Evolutionary conservation across 768 basidiomycete genomes (phyloP), one percentile per base, ranked within the genome.

Genomic region (Cystobasidium ongulense): DNA sequence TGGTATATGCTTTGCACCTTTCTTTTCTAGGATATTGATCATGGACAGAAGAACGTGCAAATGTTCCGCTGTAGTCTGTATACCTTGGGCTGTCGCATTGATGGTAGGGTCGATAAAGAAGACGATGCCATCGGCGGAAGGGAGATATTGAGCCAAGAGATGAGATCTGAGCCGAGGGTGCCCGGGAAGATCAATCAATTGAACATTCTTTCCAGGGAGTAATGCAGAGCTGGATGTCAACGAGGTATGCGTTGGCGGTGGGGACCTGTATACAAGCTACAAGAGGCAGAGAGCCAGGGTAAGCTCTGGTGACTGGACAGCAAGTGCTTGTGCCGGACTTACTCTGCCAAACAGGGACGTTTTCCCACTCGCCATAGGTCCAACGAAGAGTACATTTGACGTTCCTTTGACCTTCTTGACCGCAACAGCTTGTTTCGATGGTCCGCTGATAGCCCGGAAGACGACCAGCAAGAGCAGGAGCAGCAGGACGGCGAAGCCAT

Each of bases 111-210:
- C 78, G 29, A 78, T 66, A 3, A 66, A 57, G 52, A 76, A 78
- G 70, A 78, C 74, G 33, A 78, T 27, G 7, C 77, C 77, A 31
- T 74, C 73, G 0, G 78, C 76, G 0, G 76, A 62, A 0, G 76
- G 76, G 10, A 78, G 75, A 68, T 74, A 72, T 52, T 77, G 78
- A n/a, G 78, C 76, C 39, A 78, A 76, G 3, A 75, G 50, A 17
- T 76, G 76, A 1, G 78, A 75, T 31, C 78, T 76, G 1, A 78
- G 67, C 1, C 78, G 78, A 17, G 76, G 73, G 63, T 78, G 78
- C 1, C 78, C 78, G 10, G 78, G 78, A n/a, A 76, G 43, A 68
- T 78, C 78, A 73, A 78, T 75, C 53, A 78, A 67, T 59, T 78
- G 75, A 36, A 73, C 38, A n/a, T 62, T 63, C 71, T 63, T 63